Conservation (phyloP, 108 stramenopile species). For the Cyclostephanos tholiformis region DNA sequence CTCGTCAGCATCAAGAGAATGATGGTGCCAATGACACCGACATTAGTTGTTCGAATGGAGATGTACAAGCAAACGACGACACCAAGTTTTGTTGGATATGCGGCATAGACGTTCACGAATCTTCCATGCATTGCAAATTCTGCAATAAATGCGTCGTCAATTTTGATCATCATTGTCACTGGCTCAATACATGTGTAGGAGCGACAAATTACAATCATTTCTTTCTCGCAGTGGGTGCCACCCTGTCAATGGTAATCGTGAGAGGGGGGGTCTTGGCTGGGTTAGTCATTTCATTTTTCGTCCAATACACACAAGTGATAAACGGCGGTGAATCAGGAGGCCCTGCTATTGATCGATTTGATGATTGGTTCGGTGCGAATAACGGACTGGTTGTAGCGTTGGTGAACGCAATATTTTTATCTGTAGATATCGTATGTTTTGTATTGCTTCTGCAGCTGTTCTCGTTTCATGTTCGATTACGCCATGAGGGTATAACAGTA, state of each 20-base stretch:
- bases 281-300: constrained; percentile 50
- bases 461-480: constrained; percentile 75
- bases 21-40: constrained; percentile 13
- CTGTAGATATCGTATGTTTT: constrained; percentile 55
- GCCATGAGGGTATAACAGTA: constrained; percentile 61
- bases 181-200: constrained; percentile 93
- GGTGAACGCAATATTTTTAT: constrained; percentile 49
- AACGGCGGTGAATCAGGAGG: constrained; percentile 2
- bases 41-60: not conserved
- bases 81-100: constrained; percentile 92
- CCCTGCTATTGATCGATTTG: constrained; percentile 33
- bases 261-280: constrained; percentile 30
- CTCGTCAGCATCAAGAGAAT: constrained; percentile 16
- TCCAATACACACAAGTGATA: constrained; percentile 24
- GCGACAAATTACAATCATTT: constrained; percentile 80
- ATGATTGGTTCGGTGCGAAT: constrained; percentile 59
- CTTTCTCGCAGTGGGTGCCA: constrained; percentile 58
- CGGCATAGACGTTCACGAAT: constrained; percentile 59
- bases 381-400: constrained; percentile 40
- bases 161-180: constrained; percentile 97
- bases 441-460: constrained; percentile 68
- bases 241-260: constrained; percentile 25
- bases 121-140: constrained; percentile 94
- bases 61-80: constrained; percentile 16
- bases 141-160: constrained; percentile 92